These are phyloP conservation scores for Fusarium foetens DNA, from an alignment of 2,329 filamentous ascomycete genomes.

Conservation along the genomic window DNA sequence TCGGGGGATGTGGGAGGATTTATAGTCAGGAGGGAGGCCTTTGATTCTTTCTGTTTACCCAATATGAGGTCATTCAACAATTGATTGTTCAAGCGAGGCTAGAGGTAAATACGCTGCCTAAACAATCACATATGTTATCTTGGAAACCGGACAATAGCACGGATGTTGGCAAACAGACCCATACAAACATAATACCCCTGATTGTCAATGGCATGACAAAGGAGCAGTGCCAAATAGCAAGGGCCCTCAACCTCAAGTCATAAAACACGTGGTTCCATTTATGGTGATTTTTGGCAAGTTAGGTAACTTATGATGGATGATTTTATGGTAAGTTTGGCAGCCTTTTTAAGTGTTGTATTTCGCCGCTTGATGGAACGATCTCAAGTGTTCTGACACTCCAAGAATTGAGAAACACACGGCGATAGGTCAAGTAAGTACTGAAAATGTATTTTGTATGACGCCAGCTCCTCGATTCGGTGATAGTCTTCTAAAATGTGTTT, in stretches of 20 bases:
- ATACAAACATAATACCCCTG: background rate
- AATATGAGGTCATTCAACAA: background rate
- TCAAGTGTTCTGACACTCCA: background rate
- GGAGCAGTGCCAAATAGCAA: background rate
- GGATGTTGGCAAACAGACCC: background rate
- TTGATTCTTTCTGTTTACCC: background rate
- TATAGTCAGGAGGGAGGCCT: background rate
- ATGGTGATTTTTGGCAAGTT: background rate
- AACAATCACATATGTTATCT: background rate
- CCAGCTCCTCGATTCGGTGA: slow-evolving; percentile 32
- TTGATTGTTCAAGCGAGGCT: accelerated
- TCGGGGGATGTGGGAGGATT: background rate
- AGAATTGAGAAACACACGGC: background rate
- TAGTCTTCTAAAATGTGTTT: slow-evolving; percentile 36
- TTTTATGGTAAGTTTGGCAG: background rate
- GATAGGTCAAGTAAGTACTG: background rate
- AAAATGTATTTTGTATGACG: slow-evolving; percentile 34
- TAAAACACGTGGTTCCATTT: background rate
- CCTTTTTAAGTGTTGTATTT: too few species aligned
- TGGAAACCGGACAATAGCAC: background rate
- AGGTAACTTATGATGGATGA: too few species aligned
- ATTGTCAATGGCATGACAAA: background rate
- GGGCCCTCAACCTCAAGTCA: background rate
- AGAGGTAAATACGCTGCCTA: background rate
- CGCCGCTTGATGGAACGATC: background rate